Conservation (phyloP, 2,329 filamentous ascomycete species). For the Nothomitra cinnamomea region DNA sequence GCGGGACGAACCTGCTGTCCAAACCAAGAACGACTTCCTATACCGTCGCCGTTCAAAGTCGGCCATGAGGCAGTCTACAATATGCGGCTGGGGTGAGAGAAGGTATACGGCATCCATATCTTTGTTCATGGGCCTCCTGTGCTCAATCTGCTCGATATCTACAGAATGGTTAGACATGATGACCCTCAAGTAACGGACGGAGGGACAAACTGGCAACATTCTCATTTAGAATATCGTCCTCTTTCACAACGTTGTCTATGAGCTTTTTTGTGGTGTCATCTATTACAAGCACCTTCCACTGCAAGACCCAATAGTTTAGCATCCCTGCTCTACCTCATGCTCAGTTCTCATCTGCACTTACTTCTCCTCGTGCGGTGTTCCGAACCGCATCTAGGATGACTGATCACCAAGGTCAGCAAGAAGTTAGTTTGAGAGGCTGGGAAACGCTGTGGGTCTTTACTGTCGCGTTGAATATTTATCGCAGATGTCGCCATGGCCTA, state of each 20-base stretch:
- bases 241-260: conserved; percentile 76
- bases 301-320: conserved; percentile 10
- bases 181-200: conserved; percentile 4
- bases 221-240: conserved; percentile 93
- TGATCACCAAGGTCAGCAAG: conserved; percentile 17
- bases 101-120: conserved; percentile 94
- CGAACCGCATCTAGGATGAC: conserved; percentile 61
- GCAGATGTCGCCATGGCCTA: conserved; percentile 63
- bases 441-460: conserved; percentile 25
- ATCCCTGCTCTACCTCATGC: conserved; percentile 7
- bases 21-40: conserved; percentile 61
- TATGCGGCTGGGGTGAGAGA: conserved; percentile 67
- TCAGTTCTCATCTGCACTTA: conserved; percentile 27
- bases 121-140: conserved; percentile 62
- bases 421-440: background rate
- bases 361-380: conserved; percentile 64
- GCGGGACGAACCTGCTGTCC: conserved; percentile 49
- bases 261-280: conserved; percentile 73
- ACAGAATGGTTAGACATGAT: conserved; percentile 14
- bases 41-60: conserved; percentile 81
- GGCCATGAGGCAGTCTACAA: conserved; percentile 84
- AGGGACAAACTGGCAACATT: conserved; percentile 71
- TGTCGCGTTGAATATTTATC: conserved; percentile 66
- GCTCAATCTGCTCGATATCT: conserved; percentile 93
- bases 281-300: conserved; percentile 96